Conservation (phyloP, 139 green algal species). For the Coccomyxa sp. region DNA sequence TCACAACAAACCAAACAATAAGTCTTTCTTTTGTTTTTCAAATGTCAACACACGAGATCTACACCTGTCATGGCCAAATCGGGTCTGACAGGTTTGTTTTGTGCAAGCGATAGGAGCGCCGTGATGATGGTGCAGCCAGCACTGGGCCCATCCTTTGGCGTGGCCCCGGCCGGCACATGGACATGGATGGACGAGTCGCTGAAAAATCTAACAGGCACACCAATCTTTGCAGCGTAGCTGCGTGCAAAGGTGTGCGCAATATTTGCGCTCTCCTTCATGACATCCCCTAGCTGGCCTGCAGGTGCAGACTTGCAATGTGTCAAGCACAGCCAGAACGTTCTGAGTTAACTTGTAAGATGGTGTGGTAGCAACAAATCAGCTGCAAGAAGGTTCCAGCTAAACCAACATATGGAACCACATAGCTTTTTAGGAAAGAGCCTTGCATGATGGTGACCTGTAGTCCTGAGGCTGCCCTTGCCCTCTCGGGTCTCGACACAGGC, state of each 20-base stretch:
- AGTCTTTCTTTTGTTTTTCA: too few relatives aligned
- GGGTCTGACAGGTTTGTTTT: constrained; percentile 58
- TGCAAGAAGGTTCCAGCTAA: too few relatives aligned
- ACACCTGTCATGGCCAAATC: constrained; percentile 88
- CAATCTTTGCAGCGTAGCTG: constrained; percentile 37
- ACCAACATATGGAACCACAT: too few relatives aligned
- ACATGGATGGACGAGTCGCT: constrained; percentile 72
- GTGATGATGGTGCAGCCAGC: constrained; percentile 92
- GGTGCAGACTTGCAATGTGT: neutral
- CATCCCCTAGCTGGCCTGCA: constrained; percentile 89
- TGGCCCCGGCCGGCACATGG: constrained; percentile 90
- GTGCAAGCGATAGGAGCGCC: constrained; percentile 84
- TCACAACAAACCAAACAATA: too few relatives aligned
- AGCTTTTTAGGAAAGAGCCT: too few relatives aligned
- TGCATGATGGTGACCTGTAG: constrained; percentile 26
- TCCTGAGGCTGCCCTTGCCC: constrained; percentile 48
- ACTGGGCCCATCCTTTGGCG: constrained; percentile 90
- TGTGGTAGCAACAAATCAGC: too few relatives aligned
- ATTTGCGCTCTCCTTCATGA: constrained; percentile 89
- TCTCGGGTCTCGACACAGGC: constrained; percentile 65
- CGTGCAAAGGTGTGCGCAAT: constrained; percentile 93
- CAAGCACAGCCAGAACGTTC: neutral
- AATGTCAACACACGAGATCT: too few relatives aligned
- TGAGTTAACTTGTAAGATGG: too few relatives aligned
- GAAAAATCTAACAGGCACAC: constrained; percentile 44